phyloP scores from a whole-genome alignment of 1,139 yeast species.

The Wickerhamomyces sp. region DNA sequence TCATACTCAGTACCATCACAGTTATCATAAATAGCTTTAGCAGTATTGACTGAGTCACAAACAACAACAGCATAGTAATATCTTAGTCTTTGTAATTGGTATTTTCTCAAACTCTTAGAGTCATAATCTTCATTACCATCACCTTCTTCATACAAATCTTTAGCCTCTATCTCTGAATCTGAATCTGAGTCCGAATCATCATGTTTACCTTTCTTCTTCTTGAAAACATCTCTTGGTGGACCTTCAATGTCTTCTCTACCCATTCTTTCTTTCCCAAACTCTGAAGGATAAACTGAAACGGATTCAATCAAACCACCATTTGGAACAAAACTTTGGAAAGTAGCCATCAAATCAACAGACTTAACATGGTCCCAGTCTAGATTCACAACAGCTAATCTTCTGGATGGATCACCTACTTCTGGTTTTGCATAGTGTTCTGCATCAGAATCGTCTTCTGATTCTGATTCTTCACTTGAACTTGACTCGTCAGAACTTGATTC shows the following conservation, averaged over 20 bases:
- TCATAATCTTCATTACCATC: constrained; percentile 71
- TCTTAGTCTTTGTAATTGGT: constrained; percentile 81
- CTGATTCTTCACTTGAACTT: constrained; percentile 31
- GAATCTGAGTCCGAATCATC: constrained; percentile 40
- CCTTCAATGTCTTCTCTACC: constrained; percentile 87
- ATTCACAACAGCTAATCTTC: constrained; percentile 84
- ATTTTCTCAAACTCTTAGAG: constrained; percentile 59
- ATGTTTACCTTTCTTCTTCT: constrained; percentile 34
- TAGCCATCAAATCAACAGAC: constrained; percentile 84
- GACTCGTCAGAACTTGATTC: constrained; percentile 36
- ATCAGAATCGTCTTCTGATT: constrained; percentile 47
- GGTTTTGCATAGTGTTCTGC: constrained; percentile 53
- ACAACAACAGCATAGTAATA: constrained; percentile 91
- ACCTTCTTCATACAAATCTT: constrained; percentile 64
- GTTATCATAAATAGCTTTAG: constrained; percentile 70
- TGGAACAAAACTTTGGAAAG: constrained; percentile 85
- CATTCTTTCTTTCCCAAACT: constrained; percentile 91
- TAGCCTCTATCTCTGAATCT: constrained; percentile 52
- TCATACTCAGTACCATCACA: constrained; percentile 97
- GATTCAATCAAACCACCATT: constrained; percentile 62
- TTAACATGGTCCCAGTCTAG: constrained; percentile 95
- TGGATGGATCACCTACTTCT: constrained; percentile 82
- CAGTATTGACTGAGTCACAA: constrained; percentile 72
- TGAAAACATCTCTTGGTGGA: constrained; percentile 83
- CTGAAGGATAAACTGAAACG: constrained; percentile 84